These are phyloP conservation scores for Trichophyton equinum DNA, from an alignment of 2,329 filamentous ascomycete species.

Conservation along the genomic window DNA sequence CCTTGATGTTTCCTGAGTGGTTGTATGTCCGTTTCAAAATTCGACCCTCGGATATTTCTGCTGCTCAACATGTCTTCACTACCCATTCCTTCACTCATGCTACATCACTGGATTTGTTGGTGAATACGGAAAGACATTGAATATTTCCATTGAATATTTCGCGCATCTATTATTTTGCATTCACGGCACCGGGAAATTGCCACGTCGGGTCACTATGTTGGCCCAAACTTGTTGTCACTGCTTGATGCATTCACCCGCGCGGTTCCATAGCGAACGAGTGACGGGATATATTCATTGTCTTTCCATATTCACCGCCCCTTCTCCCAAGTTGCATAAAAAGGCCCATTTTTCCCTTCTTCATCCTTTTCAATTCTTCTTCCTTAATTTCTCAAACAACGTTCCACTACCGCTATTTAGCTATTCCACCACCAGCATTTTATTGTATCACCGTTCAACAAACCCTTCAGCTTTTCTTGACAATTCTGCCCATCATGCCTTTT, in stretches of 20 bases:
- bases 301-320: slow-evolving; percentile 1
- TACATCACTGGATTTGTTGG: background rate
- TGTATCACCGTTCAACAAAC: background rate
- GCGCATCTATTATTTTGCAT: background rate
- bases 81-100: background rate
- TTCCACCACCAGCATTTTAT: background rate
- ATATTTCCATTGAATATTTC: background rate
- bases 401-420: background rate
- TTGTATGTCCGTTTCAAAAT: background rate
- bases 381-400: background rate
- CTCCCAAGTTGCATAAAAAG: slow-evolving; percentile 1
- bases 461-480: background rate
- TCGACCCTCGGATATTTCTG: background rate
- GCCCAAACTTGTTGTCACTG: background rate
- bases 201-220: background rate
- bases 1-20: background rate
- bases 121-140: background rate
- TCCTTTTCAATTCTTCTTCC: background rate
- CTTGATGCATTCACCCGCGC: slow-evolving; percentile 1
- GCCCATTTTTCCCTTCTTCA: background rate
- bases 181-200: background rate
- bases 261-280: background rate
- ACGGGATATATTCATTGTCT: background rate
- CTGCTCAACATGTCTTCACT: background rate
- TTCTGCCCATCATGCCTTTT: background rate